Base-by-base conservation (phyloP, 1,139 yeast genomes). In the Blastobotrys proliferans region DNA sequence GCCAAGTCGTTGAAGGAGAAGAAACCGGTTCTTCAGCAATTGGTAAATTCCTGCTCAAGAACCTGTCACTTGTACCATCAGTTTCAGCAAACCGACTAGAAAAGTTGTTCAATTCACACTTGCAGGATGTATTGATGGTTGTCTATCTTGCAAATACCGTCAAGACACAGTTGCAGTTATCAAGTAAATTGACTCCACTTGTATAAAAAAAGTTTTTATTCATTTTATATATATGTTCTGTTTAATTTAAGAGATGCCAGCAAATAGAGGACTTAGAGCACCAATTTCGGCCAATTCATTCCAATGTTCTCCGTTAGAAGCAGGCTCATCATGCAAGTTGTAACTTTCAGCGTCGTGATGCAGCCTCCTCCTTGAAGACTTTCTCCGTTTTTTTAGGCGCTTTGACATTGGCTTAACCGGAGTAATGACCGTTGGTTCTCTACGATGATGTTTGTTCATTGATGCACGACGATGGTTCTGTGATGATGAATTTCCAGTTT, bases 111-210 rank as follows among this genome's bases (percentile, higher is more conserved):
- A 78, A 77, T 58, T 74, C 78, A 44, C 90, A 85, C 63, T 72
- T 82, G 61, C 90, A 85, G 65, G 95, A 87, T 60, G 81, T 87
- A 35, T 74, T 84, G 51, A 80, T 86, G 81, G 77, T 87, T 53
- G 94, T 85, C 59, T 84, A 81, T 62, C 74, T 87, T 67, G 83
- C 95, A 48, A 81, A 83, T 58, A 86, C 94, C 42, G 81, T 87
- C 56, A 84, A 83, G 69, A 85, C 88, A 52, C 96, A 87, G 68
- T 75, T 85, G 53, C 92, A 83, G 60, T 73, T 83, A 58, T 79
- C 88, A 59, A 81, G 88, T 37, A 79, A 84, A 63, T 74, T 85
- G 60, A 81, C 92, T 42, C 76, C 81, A 40, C 60, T 71, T 42
- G 66, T 70, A 37, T 63, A 60, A 48, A 14, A 8, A 20, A 20